These are phyloP conservation scores for Millerago galiae DNA, from an alignment of 805 yeast genomes.

Conservation along the genomic window DNA sequence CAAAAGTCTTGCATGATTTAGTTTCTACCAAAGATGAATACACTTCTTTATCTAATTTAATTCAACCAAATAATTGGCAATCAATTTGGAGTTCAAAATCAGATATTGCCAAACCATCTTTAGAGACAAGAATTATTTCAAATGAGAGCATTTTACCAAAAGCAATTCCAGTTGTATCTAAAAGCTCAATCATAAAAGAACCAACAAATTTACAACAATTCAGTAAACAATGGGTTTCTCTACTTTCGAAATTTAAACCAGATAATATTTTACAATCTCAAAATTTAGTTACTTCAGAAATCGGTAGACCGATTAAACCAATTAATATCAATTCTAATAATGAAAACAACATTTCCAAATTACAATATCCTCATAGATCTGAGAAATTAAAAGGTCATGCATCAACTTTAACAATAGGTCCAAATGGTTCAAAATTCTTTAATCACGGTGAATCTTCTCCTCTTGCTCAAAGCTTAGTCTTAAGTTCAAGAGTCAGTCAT, in stretches of 20 bases:
- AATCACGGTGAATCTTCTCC: conserved; percentile 23
- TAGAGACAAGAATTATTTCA: background rate
- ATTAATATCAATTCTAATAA: background rate
- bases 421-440: conserved; percentile 21
- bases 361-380: conserved; percentile 4
- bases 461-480: conserved; percentile 15
- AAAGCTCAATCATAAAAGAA: background rate
- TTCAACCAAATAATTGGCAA: conserved; percentile 4
- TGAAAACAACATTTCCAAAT: background rate
- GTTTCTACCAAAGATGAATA: conserved; percentile 10
- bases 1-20: conserved; percentile 11
- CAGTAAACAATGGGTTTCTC: conserved; percentile 13
- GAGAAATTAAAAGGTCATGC: conserved; percentile 17
- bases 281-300: conserved; percentile 17
- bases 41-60: conserved; percentile 4
- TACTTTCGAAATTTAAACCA: conserved; percentile 12
- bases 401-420: conserved; percentile 23
- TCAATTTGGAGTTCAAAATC: conserved; percentile 2
- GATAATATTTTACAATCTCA: conserved; percentile 8
- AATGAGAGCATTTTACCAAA: background rate
- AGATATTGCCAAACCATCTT: background rate
- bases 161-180: background rate
- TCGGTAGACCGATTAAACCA: conserved; percentile 14
- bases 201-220: conserved; percentile 1
- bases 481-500: conserved; percentile 22